phyloP scores from a whole-genome alignment of 371 early-diverging fungal genomes.

The Nematocida sp. region DNA sequence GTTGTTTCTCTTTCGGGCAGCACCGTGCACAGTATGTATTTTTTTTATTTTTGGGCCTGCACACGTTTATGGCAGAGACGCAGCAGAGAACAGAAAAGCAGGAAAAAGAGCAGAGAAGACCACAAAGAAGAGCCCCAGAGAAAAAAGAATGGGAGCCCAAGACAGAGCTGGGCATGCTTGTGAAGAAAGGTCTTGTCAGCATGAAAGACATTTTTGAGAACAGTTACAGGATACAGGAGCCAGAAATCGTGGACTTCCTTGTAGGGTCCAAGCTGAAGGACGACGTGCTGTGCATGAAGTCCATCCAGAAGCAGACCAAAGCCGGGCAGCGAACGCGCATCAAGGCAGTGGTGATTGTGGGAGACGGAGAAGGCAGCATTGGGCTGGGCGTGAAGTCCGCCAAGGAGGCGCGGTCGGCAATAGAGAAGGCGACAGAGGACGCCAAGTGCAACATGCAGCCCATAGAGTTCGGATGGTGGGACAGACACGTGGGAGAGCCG shows the following conservation, averaged over 20 bases:
- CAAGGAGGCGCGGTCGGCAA: constrained; percentile 95
- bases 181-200: constrained; percentile 65
- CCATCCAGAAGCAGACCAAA: constrained; percentile 99
- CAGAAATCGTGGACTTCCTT: constrained; percentile 95
- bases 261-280: constrained; percentile 79
- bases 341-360: constrained; percentile 97
- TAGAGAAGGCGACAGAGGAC: constrained; percentile 90
- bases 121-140: constrained; percentile 17
- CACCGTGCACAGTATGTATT: too few relatives aligned
- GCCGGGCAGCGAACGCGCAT: constrained; percentile 99
- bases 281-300: constrained; percentile 97
- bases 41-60: too few relatives aligned
- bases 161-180: constrained; percentile 64
- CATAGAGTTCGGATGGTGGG: constrained; percentile 97
- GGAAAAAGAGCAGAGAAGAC: constrained; percentile 12
- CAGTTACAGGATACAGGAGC: constrained; percentile 96
- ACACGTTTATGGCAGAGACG: too few relatives aligned
- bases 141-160: constrained; percentile 65
- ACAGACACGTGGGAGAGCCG: constrained; percentile 83
- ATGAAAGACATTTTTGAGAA: constrained; percentile 89
- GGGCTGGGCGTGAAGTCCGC: constrained; percentile 97
- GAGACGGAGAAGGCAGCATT: constrained; percentile 91
- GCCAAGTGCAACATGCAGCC: constrained; percentile 95
- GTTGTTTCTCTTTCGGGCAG: too few relatives aligned
- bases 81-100: constrained; percentile 27